Evolutionary conservation across 345 rosid genomes (phyloP).

Genomic region (Chamaenerion angustifolium): DNA sequence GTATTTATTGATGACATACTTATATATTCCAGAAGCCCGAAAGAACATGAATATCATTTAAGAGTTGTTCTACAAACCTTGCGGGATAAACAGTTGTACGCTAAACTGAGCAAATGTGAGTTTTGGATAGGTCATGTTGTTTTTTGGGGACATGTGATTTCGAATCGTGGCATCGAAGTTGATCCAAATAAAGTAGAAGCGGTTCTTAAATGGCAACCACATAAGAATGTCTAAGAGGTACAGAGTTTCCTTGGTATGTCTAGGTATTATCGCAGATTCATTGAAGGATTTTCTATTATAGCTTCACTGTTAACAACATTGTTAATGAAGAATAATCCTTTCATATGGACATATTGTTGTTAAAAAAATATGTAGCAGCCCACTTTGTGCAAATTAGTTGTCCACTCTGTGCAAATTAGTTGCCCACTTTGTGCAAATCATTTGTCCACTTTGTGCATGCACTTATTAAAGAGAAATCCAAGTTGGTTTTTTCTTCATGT

Average conservation of each 20-base stretch:
- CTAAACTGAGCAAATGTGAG: constrained; percentile 1
- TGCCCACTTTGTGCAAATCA: too few species aligned
- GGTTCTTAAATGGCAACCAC: neutral
- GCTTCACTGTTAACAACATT: neutral
- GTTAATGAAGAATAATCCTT: too few species aligned
- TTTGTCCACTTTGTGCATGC: too few species aligned
- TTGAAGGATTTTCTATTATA: neutral
- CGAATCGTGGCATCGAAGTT: accelerated
- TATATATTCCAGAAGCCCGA: neutral
- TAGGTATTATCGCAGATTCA: neutral
- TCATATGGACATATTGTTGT: too few species aligned
- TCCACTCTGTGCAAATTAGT: too few species aligned
- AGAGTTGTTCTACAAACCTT: neutral
- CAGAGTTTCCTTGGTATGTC: neutral
- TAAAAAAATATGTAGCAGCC: too few species aligned
- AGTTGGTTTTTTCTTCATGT: too few species aligned
- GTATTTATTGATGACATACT: neutral
- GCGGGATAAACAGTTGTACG: neutral
- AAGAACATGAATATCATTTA: neutral
- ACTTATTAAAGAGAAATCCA: too few species aligned
- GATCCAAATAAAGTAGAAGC: neutral
- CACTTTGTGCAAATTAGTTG: too few species aligned
- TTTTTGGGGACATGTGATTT: neutral
- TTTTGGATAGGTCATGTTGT: neutral
- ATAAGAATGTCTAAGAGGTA: neutral